A percentile compares a stretch with the other conserved stretches of the same genome.
phyloP scores from a whole-genome alignment of 352 stramenopile genomes.

The Globisporangium orthogonon region DNA sequence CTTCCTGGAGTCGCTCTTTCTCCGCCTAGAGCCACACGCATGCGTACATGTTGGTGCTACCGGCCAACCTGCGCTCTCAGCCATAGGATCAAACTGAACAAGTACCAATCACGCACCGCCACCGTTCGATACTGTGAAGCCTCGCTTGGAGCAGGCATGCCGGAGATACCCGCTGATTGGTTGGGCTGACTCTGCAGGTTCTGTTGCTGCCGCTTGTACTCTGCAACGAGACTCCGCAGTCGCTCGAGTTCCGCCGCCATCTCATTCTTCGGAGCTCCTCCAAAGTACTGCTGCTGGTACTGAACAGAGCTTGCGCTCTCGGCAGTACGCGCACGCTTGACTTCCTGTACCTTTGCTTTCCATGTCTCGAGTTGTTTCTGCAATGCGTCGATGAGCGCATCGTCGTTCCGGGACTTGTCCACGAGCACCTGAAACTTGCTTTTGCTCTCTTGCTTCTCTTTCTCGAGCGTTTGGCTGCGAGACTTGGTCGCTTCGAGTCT shows the following conservation, averaged over 20 bases:
- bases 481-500: constrained; percentile 64
- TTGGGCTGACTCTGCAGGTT: neutral
- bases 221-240: constrained; percentile 23
- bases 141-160: constrained; percentile 45
- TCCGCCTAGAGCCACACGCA: constrained; percentile 27
- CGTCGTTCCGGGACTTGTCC: constrained; percentile 77
- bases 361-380: constrained; percentile 62
- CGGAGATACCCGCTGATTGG: neutral
- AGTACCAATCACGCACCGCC: constrained; percentile 22
- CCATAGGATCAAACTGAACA: neutral
- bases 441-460: constrained; percentile 62
- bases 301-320: constrained; percentile 21
- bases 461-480: constrained; percentile 61
- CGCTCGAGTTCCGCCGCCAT: constrained; percentile 36
- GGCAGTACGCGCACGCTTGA: constrained; percentile 60
- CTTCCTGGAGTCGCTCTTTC: constrained; percentile 56
- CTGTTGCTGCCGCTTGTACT: constrained; percentile 26
- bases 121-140: constrained; percentile 43
- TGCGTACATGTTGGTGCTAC: neutral
- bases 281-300: constrained; percentile 23
- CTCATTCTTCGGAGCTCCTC: neutral
- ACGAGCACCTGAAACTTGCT: constrained; percentile 63
- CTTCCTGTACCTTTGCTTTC: constrained; percentile 46
- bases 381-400: constrained; percentile 70
- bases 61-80: neutral